A percentile compares a stretch with the other conserved stretches of the same genome.
phyloP scores from a whole-genome alignment of 495 filamentous ascomycete genomes.

The Trichoderma virens region DNA sequence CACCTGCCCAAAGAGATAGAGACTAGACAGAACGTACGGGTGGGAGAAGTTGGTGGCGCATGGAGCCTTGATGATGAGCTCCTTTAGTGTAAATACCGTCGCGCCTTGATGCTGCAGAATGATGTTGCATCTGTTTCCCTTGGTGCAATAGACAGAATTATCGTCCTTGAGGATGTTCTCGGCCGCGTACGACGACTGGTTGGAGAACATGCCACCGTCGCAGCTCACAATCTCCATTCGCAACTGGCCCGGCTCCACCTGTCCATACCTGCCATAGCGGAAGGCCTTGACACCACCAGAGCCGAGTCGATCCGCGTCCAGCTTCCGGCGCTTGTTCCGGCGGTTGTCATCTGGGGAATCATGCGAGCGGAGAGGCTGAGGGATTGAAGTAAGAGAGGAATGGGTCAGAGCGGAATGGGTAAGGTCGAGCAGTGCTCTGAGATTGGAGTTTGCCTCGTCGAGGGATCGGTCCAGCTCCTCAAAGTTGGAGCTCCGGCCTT shows the following conservation, averaged over 20 bases:
- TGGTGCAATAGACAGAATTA: constrained; percentile 79
- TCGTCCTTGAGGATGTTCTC: constrained; percentile 82
- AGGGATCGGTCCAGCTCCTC: constrained; percentile 28
- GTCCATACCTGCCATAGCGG: constrained; percentile 73
- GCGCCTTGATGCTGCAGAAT: constrained; percentile 71
- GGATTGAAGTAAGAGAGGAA: constrained; percentile 15
- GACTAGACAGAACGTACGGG: constrained; percentile 55
- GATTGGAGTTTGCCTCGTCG: constrained; percentile 34
- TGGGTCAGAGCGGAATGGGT: constrained; percentile 18
- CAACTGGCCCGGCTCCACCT: constrained; percentile 70
- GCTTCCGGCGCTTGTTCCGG: constrained; percentile 63
- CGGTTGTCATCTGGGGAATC: constrained; percentile 39
- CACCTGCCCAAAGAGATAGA: not conserved
- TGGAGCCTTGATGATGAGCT: constrained; percentile 82
- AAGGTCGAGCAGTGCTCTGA: constrained; percentile 41
- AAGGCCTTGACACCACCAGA: constrained; percentile 49
- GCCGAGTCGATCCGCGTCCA: constrained; percentile 52
- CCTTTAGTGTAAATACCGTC: constrained; percentile 70
- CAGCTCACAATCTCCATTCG: constrained; percentile 83
- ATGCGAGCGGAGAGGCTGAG: constrained; percentile 17
- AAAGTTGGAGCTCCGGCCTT: not conserved
- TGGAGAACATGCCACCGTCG: constrained; percentile 71
- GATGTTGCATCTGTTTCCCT: constrained; percentile 74
- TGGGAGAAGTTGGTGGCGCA: constrained; percentile 64
- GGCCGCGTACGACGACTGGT: constrained; percentile 54